Evolutionary conservation across 2,329 filamentous ascomycete genomes (phyloP).

Genomic region (Drechslera avenae): DNA sequence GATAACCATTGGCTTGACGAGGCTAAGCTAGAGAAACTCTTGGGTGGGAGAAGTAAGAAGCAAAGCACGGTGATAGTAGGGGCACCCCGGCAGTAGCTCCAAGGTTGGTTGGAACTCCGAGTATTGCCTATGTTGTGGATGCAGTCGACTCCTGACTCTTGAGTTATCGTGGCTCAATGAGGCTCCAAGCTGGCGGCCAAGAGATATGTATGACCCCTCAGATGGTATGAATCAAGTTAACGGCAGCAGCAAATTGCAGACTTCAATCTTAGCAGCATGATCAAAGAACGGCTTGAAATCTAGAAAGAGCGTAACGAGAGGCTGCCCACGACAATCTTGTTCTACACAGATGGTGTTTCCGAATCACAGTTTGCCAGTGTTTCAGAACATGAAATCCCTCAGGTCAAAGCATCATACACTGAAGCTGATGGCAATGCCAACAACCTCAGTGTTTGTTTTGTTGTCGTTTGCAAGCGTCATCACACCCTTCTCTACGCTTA

Average conservation of each 20-base stretch:
- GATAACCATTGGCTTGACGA: neutral
- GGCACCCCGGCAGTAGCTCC: neutral
- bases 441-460: too few species aligned
- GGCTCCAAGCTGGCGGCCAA: too few species aligned
- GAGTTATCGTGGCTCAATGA: too few species aligned
- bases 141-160: too few species aligned
- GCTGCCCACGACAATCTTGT: conserved; percentile 18
- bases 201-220: too few species aligned
- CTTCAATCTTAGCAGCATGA: too few species aligned
- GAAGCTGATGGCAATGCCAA: too few species aligned
- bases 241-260: too few species aligned
- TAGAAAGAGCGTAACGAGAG: too few species aligned
- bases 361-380: conserved; percentile 14
- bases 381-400: neutral
- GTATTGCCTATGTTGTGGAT: neutral
- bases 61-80: neutral
- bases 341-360: conserved; percentile 32
- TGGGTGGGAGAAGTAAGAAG: neutral
- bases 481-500: too few species aligned
- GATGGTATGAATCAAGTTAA: too few species aligned
- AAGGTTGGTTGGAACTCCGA: neutral
- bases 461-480: too few species aligned
- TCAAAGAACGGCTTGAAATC: neutral
- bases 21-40: neutral
- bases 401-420: conserved; percentile 17